Evolutionary conservation across 805 yeast genomes (phyloP), one percentile per base, ranked within the genome.

Genomic region (Candida glaebosa): DNA sequence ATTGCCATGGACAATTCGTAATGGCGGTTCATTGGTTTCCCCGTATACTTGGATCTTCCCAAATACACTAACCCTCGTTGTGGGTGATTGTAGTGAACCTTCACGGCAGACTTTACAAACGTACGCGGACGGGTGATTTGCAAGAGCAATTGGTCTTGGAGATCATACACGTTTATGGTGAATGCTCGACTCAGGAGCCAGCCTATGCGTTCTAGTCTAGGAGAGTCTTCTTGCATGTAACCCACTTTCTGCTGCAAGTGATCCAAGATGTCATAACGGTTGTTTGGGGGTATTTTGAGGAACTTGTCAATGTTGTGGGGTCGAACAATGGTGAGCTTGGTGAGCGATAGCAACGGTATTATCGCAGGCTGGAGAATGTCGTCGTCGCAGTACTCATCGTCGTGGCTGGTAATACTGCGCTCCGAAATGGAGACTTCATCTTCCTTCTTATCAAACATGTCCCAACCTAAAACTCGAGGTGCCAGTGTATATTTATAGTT

Each of bases 1-100:
- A 16, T 10, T 6, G 16, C 31, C 9, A 14, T 28, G 16, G n/a
- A 28, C 16, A 28, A 28, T 28, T 28, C 31, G 14, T 28, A 28
- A 14, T 28, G 31, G 12, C 31, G 31, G 14, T 28, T 9, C n/a
- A 14, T 10, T 5, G 16, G 16, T 10, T 28, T 28, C 6, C 31
- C 31, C 7, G 31, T 28, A 28, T 28, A 28, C 12, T 28, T 28
- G n/a, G 31, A 28, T 28, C 31, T 28, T 12, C 31, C 31, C 14
- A 28, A 28, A 28, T 28, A 28, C 5, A 28, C 12, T 16, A 5
- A 10, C n/a, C 31, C 31, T 10, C 16, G 31, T 28, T 12, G 5
- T 10, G 31, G 31, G 16, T 28, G 31, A 14, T 28, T 28, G 12
- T 28, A 28, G 12, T 28, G 14, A 28, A 28, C 12, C 12, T 28